phyloP scores from a whole-genome alignment of 2,329 filamentous ascomycete species.

The Beauveria asiatica region DNA sequence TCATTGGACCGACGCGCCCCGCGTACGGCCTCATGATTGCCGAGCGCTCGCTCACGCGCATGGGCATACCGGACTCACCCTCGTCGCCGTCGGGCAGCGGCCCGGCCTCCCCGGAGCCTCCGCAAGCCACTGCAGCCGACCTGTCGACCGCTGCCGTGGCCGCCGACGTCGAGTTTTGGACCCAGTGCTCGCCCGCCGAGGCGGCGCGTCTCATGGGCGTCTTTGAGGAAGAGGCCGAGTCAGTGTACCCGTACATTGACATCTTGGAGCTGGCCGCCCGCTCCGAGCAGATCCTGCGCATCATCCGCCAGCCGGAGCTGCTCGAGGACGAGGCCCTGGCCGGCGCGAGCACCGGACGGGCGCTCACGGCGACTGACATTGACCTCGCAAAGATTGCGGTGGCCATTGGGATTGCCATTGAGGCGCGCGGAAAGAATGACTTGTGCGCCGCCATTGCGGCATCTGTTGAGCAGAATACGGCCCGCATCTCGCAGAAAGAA shows the following conservation, averaged over 20 bases:
- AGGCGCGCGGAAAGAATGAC: slow-evolving; percentile 24
- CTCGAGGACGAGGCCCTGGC: slow-evolving; percentile 5
- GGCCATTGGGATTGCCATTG: slow-evolving; percentile 24
- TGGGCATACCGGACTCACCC: slow-evolving; percentile 23
- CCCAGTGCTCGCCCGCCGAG: slow-evolving; percentile 18
- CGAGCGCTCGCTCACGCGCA: slow-evolving; percentile 25
- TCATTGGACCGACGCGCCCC: slow-evolving; percentile 28
- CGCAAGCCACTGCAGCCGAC: slow-evolving; percentile 16
- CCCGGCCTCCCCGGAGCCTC: slow-evolving; percentile 1
- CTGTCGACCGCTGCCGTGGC: slow-evolving; percentile 13
- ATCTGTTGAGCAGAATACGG: slow-evolving; percentile 22
- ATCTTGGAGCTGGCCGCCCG: slow-evolving; percentile 19
- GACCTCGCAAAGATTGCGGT: slow-evolving; percentile 27
- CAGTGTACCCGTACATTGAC: slow-evolving; percentile 27
- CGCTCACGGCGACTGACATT: slow-evolving; percentile 19
- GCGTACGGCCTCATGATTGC: slow-evolving; percentile 28
- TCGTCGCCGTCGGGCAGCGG: slow-evolving; percentile 1
- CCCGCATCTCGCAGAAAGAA: slow-evolving; percentile 20
- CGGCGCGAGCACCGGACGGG: background rate
- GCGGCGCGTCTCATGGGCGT: slow-evolving; percentile 25
- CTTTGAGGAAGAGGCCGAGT: slow-evolving; percentile 32
- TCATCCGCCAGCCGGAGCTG: slow-evolving; percentile 13
- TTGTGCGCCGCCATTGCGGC: slow-evolving; percentile 21
- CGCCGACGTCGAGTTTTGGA: slow-evolving; percentile 18
- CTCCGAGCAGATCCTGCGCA: slow-evolving; percentile 20